A percentile compares a stretch with the other conserved stretches of the same genome.
phyloP scores from a whole-genome alignment of 2,329 filamentous ascomycete species.

The Pyrenochaeta sp. region DNA sequence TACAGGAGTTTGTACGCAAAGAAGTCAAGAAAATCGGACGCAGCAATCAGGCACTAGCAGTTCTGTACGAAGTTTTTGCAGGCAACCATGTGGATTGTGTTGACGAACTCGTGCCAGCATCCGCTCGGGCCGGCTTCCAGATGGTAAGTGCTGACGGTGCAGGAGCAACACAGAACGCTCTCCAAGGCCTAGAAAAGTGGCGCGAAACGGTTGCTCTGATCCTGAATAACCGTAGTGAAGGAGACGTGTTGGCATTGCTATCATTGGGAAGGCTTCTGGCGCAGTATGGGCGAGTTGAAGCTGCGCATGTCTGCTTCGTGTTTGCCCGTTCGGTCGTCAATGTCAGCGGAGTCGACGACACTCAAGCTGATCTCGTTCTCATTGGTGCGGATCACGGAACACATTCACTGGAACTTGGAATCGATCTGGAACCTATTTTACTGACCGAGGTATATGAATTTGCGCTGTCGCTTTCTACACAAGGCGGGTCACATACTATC shows the following conservation, averaged over 20 bases:
- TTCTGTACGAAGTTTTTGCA: slow-evolving; percentile 91
- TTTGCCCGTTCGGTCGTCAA: slow-evolving; percentile 77
- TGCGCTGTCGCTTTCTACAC: slow-evolving; percentile 75
- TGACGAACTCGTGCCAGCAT: slow-evolving; percentile 92
- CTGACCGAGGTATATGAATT: slow-evolving; percentile 98
- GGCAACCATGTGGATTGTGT: slow-evolving; percentile 95
- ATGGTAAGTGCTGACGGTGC: slow-evolving; percentile 76
- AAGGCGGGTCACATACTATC: slow-evolving; percentile 62
- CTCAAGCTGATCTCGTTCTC: slow-evolving; percentile 79
- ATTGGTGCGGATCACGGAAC: slow-evolving; percentile 83
- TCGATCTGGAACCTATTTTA: slow-evolving; percentile 85
- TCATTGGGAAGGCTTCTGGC: slow-evolving; percentile 83
- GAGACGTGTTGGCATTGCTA: slow-evolving; percentile 79
- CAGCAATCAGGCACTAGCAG: slow-evolving; percentile 86
- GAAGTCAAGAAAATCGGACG: slow-evolving; percentile 85
- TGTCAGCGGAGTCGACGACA: slow-evolving; percentile 85
- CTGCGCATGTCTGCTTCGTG: slow-evolving; percentile 92
- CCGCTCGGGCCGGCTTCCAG: slow-evolving; percentile 89
- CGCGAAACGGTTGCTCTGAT: slow-evolving; percentile 87
- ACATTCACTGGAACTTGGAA: slow-evolving; percentile 74
- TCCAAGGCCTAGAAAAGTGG: slow-evolving; percentile 93
- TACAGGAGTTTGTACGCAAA: slow-evolving; percentile 93
- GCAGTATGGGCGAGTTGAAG: slow-evolving; percentile 87
- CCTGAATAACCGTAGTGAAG: slow-evolving; percentile 83
- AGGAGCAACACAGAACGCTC: slow-evolving; percentile 72